A percentile compares a stretch with the other conserved stretches of the same genome.
Evolutionary conservation across 768 basidiomycete species (phyloP).

Genomic region (Tylopilus sp.): DNA sequence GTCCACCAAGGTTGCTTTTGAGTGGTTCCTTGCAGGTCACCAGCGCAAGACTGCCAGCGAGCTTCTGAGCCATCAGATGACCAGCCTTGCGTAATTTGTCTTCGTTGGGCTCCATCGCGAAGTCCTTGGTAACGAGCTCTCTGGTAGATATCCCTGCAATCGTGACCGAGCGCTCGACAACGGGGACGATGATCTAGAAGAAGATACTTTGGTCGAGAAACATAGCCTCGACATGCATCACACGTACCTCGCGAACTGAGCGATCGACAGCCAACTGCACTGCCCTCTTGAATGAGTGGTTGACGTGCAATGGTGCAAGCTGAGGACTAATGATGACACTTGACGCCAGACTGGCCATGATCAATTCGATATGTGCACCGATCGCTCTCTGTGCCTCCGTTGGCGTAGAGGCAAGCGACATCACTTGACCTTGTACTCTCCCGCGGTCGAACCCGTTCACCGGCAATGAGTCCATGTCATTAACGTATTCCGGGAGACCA

Average conservation of each 20-base stretch:
- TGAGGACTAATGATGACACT: slow-evolving; percentile 77
- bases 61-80: slow-evolving; percentile 94
- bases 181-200: slow-evolving; percentile 85
- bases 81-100: slow-evolving; percentile 88
- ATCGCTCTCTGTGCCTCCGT: slow-evolving; percentile 66
- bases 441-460: slow-evolving; percentile 67
- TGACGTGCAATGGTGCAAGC: slow-evolving; percentile 68
- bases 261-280: slow-evolving; percentile 89
- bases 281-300: slow-evolving; percentile 84
- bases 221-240: not conserved
- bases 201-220: not conserved
- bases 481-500: slow-evolving; percentile 72
- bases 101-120: slow-evolving; percentile 88
- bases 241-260: slow-evolving; percentile 84
- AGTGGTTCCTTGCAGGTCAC: slow-evolving; percentile 99
- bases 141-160: slow-evolving; percentile 97
- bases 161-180: slow-evolving; percentile 96
- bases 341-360: slow-evolving; percentile 65
- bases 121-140: slow-evolving; percentile 94
- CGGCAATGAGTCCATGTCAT: slow-evolving; percentile 75
- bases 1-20: slow-evolving; percentile 85
- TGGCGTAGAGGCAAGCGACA: slow-evolving; percentile 57
- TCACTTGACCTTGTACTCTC: slow-evolving; percentile 51
- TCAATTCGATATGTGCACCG: slow-evolving; percentile 77
- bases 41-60: slow-evolving; percentile 92